These are phyloP conservation scores for Clavispora vitiphila DNA, from an alignment of 805 yeast species.

Conservation along the genomic window DNA sequence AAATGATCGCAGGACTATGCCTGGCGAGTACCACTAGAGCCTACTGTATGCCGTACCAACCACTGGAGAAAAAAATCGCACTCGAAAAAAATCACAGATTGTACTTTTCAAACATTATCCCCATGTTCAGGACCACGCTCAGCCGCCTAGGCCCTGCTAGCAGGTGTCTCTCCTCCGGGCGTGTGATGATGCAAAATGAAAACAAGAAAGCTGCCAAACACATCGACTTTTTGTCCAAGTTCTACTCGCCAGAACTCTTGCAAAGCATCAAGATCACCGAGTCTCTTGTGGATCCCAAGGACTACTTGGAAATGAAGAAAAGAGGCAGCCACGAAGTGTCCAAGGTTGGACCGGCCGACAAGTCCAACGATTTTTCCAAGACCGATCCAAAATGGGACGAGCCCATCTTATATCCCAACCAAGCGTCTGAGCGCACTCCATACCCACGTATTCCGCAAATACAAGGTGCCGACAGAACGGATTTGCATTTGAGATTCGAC, in stretches of 20 bases:
- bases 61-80: not conserved
- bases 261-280: constrained; percentile 82
- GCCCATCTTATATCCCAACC: constrained; percentile 47
- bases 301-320: constrained; percentile 40
- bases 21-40: no score
- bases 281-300: constrained; percentile 61
- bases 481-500: constrained; percentile 31
- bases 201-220: constrained; percentile 33
- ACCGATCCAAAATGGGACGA: constrained; percentile 75
- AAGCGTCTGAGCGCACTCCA: constrained; percentile 46
- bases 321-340: constrained; percentile 27
- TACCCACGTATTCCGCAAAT: constrained; percentile 54
- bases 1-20: no score
- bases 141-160: constrained; percentile 3
- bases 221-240: constrained; percentile 57
- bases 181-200: not conserved
- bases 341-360: constrained; percentile 61
- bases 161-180: constrained; percentile 4
- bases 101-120: not conserved
- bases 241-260: constrained; percentile 76
- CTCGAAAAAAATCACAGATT: not conserved
- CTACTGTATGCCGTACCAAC: not conserved
- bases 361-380: constrained; percentile 63
- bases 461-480: constrained; percentile 48
- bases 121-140: constrained; percentile 9